These are phyloP conservation scores for Populus hybrid DNA, from an alignment of 441 rosid species.

Conservation along the genomic window DNA sequence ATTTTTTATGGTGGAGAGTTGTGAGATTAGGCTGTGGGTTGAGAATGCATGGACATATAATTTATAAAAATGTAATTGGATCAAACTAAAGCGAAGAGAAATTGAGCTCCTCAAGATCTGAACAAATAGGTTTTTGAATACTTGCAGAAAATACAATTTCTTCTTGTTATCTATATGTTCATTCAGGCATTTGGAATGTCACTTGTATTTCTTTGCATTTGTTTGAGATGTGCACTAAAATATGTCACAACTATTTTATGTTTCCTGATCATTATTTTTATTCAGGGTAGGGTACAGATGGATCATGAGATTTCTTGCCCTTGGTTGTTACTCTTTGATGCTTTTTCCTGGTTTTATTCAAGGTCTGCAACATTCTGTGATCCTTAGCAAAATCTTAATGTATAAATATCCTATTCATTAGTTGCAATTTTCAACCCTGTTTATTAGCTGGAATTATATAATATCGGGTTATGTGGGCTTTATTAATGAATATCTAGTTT, in stretches of 20 bases:
- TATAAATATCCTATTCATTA: background rate
- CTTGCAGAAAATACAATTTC: background rate
- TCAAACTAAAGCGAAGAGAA: background rate
- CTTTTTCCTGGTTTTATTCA: conserved; percentile 97
- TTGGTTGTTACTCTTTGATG: conserved; percentile 79
- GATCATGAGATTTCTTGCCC: conserved; percentile 83
- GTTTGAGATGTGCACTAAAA: conserved; percentile 8
- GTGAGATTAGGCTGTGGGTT: background rate
- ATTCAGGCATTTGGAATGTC: conserved; percentile 3
- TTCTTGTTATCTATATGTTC: background rate
- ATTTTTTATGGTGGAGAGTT: background rate
- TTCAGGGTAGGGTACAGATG: conserved; percentile 98
- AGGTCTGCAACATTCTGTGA: conserved; percentile 42
- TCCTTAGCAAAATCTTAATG: background rate
- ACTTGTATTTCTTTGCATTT: background rate
- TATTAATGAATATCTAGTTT: background rate
- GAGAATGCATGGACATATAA: background rate
- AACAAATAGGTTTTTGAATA: background rate
- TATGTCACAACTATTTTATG: conserved; percentile 4
- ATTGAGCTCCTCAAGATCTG: background rate
- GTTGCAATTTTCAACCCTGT: background rate
- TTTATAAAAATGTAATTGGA: background rate
- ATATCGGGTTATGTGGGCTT: background rate
- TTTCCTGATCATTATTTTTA: conserved; percentile 40
- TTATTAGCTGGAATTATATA: conserved; percentile 1